phyloP scores from a whole-genome alignment of 176 grass and related monocot genomes.

The Aegilops longissima region DNA sequence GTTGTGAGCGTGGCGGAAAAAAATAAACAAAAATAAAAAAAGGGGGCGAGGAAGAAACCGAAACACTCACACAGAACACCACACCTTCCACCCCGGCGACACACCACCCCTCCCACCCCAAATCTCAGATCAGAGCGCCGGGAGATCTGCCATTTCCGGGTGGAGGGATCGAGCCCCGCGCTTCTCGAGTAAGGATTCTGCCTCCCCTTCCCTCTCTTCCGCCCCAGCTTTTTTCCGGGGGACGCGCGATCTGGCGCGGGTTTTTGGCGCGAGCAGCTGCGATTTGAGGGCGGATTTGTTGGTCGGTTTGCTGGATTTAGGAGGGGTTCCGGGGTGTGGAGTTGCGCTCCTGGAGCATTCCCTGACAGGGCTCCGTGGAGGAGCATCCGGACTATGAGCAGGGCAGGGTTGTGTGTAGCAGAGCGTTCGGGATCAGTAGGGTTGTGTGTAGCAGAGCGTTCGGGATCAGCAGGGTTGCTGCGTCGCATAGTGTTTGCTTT shows the following conservation, averaged over 20 bases:
- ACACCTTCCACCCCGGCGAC: conserved; percentile 1
- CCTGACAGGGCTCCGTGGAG: background rate
- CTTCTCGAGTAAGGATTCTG: background rate
- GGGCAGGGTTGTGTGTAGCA: background rate
- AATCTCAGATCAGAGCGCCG: conserved; percentile 20
- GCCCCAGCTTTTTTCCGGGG: background rate
- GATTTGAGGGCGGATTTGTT: background rate
- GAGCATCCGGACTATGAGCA: background rate
- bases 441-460: background rate
- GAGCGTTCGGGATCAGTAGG: background rate
- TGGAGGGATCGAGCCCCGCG: conserved; percentile 8
- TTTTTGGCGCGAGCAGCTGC: background rate
- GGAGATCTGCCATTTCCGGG: conserved; percentile 1
- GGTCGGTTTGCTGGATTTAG: background rate
- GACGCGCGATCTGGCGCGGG: conserved; percentile 8
- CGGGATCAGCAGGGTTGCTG: background rate
- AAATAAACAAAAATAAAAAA: background rate
- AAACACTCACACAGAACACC: conserved; percentile 25
- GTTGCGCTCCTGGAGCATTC: background rate
- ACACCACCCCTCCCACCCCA: background rate
- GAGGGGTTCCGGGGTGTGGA: background rate
- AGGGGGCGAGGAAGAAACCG: background rate
- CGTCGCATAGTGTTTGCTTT: background rate
- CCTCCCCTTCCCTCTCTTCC: background rate
- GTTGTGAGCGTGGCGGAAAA: background rate